Evolutionary conservation across 1,139 yeast species (phyloP), one percentile per base, ranked within the genome.

Genomic region (Candida gigantensis): DNA sequence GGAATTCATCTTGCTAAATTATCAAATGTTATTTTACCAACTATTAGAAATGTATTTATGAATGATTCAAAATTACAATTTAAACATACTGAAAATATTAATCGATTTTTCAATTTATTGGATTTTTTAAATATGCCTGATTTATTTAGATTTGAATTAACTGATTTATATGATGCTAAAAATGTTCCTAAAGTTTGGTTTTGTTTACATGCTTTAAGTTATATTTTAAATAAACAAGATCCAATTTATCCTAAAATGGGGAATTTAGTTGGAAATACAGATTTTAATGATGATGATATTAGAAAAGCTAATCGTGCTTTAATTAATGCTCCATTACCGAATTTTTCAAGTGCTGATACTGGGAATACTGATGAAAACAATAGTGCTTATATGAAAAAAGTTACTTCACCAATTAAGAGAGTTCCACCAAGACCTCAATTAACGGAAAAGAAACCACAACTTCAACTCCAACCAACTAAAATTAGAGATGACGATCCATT

Each of bases 111-210:
- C 57, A 73, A 78, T 18, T 76, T 92, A 41, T 66, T 88, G 26
- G 84, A 79, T 38, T 77, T 69, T 44, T 73, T 88, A 46, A 81
- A 79, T 23, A 80, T 92, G 47, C 98, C 98, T 0, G 94, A 81
- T 47, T 69, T 89, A 36, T 92, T 90, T 56, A 73, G 88, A 32
- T 92, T 92, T 55, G 97, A 90, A 56, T 72, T 90, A 41, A 89
- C 96, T 2, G 99, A 92, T 61, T 69, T 92, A 29, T 94, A 89
- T 60, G 97, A 92, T 56, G 85, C 86, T 51, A 90, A 89, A 52
- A 87, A 92, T 52, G 77, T 90, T 15, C 97, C 98, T 14, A 90
- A 88, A 54, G 97, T 94, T 15, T 85, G 94, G 60, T 90, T 89
- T 57, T 89, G 97, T 51, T 67, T 92, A 28, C 97, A 92, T 62